A percentile compares a stretch with the other conserved stretches of the same genome.
phyloP scores from a whole-genome alignment of 2,329 filamentous ascomycete genomes.

The Arthrobotrys sinensis region DNA sequence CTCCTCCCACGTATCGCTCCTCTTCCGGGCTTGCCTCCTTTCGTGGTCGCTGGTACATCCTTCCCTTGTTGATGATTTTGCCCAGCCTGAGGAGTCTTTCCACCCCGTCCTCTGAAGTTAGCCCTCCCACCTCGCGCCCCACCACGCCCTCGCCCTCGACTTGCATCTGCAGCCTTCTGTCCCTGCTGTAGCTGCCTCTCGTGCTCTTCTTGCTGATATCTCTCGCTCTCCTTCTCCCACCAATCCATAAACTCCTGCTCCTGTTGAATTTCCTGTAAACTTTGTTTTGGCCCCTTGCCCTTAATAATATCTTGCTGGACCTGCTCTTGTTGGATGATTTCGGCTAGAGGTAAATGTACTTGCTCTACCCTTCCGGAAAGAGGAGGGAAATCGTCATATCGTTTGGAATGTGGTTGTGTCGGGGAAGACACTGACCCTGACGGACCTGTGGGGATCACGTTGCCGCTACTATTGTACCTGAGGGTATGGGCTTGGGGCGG shows the following conservation, averaged over 20 bases:
- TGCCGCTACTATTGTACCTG: conserved; percentile 51
- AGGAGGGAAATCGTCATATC: conserved; percentile 48
- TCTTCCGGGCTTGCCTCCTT: conserved; percentile 14
- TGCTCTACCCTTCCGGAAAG: conserved; percentile 40
- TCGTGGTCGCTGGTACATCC: conserved; percentile 4
- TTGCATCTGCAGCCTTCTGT: conserved; percentile 17
- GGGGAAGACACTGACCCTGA: conserved; percentile 6
- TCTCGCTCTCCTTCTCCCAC: conserved; percentile 89
- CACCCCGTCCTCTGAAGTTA: conserved; percentile 19
- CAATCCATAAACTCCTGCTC: conserved; percentile 97
- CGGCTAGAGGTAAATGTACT: conserved; percentile 80
- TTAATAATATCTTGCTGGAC: conserved; percentile 85
- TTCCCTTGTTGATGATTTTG: background rate
- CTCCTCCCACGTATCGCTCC: conserved; percentile 41
- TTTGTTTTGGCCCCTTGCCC: conserved; percentile 88
- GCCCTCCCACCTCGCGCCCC: conserved; percentile 33
- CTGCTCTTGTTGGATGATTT: conserved; percentile 90
- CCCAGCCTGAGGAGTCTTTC: conserved; percentile 19
- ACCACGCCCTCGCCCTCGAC: conserved; percentile 44
- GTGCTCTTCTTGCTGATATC: conserved; percentile 65
- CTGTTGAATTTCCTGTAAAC: conserved; percentile 92
- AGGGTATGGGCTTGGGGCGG: conserved; percentile 40
- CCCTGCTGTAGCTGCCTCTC: conserved; percentile 33
- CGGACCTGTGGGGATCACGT: conserved; percentile 23
- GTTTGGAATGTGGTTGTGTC: conserved; percentile 26